Conservation (phyloP, 768 basidiomycete species). For the Infundibulicybe gibba region DNA sequence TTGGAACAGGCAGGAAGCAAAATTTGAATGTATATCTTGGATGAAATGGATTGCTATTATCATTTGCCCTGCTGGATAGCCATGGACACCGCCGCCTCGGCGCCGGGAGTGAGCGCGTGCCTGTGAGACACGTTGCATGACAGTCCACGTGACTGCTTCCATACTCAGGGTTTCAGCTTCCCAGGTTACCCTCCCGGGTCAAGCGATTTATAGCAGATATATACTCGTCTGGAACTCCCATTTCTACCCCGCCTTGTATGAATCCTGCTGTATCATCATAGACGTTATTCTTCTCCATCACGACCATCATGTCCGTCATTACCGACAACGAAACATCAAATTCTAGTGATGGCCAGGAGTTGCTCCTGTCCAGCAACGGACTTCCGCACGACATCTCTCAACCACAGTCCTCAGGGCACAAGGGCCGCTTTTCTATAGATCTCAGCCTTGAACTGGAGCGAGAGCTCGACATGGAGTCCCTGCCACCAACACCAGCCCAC, state of each 20-base stretch:
- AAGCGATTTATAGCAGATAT: too few relatives aligned
- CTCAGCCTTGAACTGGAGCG: conserved; percentile 77
- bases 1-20: background rate
- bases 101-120: too few relatives aligned
- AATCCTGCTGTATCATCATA: conserved; percentile 4
- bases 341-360: background rate
- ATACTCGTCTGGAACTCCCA: too few relatives aligned
- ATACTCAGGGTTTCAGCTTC: too few relatives aligned
- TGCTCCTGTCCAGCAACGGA: background rate
- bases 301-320: conserved; percentile 22
- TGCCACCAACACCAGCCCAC: conserved; percentile 41
- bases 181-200: too few relatives aligned
- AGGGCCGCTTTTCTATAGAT: conserved; percentile 63
- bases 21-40: conserved; percentile 3
- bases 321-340: conserved; percentile 14
- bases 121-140: too few relatives aligned
- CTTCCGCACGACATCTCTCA: conserved; percentile 13
- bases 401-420: conserved; percentile 10
- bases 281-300: conserved; percentile 2
- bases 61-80: too few relatives aligned
- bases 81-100: too few relatives aligned
- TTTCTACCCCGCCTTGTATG: conserved; percentile 1
- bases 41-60: too few relatives aligned
- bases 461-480: conserved; percentile 64
- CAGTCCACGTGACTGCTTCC: too few relatives aligned